Base-by-base conservation (phyloP, 805 yeast species). In the Komagataella pseudopastoris region DNA sequence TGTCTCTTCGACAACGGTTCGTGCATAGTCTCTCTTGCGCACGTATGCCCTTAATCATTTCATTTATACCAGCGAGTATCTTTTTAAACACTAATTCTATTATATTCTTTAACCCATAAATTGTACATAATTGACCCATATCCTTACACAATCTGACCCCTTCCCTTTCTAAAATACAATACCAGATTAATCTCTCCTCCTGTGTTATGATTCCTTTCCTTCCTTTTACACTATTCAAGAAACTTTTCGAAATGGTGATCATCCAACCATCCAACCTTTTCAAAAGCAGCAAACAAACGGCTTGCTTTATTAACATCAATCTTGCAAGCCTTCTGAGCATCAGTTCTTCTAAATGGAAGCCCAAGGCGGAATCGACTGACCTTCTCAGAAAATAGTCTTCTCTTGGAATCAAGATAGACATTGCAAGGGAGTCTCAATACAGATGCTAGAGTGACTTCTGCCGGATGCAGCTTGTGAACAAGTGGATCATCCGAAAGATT, bases 281-380 rank as follows among this genome's bases (percentile, higher is more conserved):
- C 96, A 63, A 80, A 93, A 20, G 96, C 88, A 23, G 91, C 95
- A 70, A 79, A 91, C 51, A 91, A 71, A 57, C 96, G 77, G 49
- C 95, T 84, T 1, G 97, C 97, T 67, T 93, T 93, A 67, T 93
- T 93, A 47, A 91, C 98, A 66, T 93, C 98, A 57, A 93, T 90
- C 56, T 95, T 80, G 66, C 98, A 91, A 5, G 97, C 96, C 71
- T 93, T 93, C 68, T 91, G 98, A 6, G 97, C 96, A 67, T 91
- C 99, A 0, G 98, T 93, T 69, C 97, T 83, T 69, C 96, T 82
- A 69, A 91, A 91, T 23, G 93, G 91, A 62, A 81, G 71, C 24
- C 83, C 83, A 50, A 72, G 70, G 58, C 78, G 79, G 59, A 81
- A 67, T 50, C 96, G 78, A 57, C 80, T 80, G 36, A 90, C 93